Conservation (phyloP, 352 stramenopile genomes). For the Plasmopara viticola region DNA sequence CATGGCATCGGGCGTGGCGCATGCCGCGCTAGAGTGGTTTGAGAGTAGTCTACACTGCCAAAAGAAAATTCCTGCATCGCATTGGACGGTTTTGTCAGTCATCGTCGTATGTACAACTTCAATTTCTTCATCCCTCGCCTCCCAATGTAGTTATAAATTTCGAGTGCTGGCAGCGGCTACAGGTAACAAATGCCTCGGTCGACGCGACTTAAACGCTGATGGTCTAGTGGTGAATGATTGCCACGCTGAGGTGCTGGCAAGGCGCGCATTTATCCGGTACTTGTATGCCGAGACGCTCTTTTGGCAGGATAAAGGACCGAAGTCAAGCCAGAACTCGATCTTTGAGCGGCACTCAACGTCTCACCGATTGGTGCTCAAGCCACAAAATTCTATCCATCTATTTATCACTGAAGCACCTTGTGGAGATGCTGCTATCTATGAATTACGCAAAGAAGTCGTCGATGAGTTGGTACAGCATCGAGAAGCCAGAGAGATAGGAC, state of each 20-base stretch:
- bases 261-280: constrained; percentile 78
- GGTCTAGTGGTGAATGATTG: constrained; percentile 89
- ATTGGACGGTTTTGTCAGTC: constrained; percentile 64
- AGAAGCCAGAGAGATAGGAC: constrained; percentile 6
- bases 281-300: constrained; percentile 75
- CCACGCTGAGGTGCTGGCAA: constrained; percentile 89
- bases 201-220: constrained; percentile 50
- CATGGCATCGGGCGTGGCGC: constrained; percentile 28
- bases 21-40: constrained; percentile 60
- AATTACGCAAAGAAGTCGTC: constrained; percentile 64
- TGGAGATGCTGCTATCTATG: constrained; percentile 91
- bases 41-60: constrained; percentile 30
- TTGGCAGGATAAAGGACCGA: constrained; percentile 20
- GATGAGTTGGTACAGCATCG: constrained; percentile 49
- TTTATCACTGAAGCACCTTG: constrained; percentile 92
- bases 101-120: constrained; percentile 34
- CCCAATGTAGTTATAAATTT: constrained; percentile 12
- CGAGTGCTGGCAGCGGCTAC: constrained; percentile 51
- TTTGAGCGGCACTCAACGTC: constrained; percentile 35
- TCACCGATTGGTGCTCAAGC: constrained; percentile 41
- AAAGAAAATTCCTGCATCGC: constrained; percentile 47
- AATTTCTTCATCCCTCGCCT: background rate
- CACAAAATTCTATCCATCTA: constrained; percentile 75
- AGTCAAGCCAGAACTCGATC: constrained; percentile 29
- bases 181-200: constrained; percentile 78